Evolutionary conservation across 208 protist genomes (phyloP), one percentile per base, ranked within the genome.

Genomic region (Giardia duodenalis): DNA sequence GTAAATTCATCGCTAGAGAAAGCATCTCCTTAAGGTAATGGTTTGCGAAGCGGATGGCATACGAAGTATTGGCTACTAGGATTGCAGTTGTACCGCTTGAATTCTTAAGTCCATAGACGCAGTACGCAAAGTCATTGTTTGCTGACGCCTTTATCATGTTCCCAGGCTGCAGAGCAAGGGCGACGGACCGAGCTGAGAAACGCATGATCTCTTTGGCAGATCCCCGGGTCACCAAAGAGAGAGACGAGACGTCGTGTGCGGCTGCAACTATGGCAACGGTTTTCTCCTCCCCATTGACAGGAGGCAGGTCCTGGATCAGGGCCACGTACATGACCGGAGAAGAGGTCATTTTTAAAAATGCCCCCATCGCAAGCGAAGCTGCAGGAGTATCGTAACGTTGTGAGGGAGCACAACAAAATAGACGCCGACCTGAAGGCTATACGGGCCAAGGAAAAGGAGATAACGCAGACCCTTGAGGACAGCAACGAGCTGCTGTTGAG

Each of bases 291-390:
- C 30, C 30, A 10, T 10, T 30, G 57, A 30, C 19, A 30, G 57
- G 19, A 30, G 57, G 57, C 19, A 76, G 19, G 57, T 76, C 57
- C 19, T 30, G 57, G 57, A 76, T 10, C 57, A 76, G 30, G 57
- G 57, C 57, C 57, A 76, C 30, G 57, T 76, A 76, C 57, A 76
- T 10, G 19, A 76, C 57, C 19, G 57, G 19, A 30, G 10, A 76
- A 10, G 57, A 30, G 57, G 57, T 30, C 57, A 76, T 76, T 76
- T 76, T 76, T 76, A 76, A 76, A 76, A 76, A 76, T 76, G 57
- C 57, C 57, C 30, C 57, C 57, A 10, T 76, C 57, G 57, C 57
- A 76, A 39, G 57, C 10, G 57, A 30, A 39, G 19, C 57, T 76
- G 19, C 10, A 76, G 57, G 57, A 10, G 10, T 76, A 76, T 30